phyloP scores from a whole-genome alignment of 768 basidiomycete species.

The Tylopilus plumbeoviolaceoides region DNA sequence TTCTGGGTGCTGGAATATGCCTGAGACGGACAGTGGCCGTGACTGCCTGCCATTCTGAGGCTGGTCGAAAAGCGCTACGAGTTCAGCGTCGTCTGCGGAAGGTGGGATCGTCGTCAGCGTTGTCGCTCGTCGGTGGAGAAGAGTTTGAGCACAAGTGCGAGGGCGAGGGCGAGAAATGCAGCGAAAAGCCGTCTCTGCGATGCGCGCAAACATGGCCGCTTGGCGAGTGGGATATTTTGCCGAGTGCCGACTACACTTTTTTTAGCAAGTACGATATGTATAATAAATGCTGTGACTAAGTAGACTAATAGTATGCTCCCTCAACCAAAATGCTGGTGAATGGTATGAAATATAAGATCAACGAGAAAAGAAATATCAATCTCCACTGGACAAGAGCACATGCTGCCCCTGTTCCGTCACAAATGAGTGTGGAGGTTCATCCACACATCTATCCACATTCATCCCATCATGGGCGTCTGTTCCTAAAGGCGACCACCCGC shows the following conservation, averaged over 20 bases:
- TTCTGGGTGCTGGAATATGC: constrained; percentile 79
- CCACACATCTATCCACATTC: constrained; percentile 11
- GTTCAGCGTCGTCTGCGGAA: constrained; percentile 59
- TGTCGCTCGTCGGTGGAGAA: constrained; percentile 29
- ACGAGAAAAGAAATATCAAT: neutral
- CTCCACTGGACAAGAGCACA: constrained; percentile 4
- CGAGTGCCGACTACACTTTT: neutral
- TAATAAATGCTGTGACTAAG: constrained; percentile 23
- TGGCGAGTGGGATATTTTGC: neutral
- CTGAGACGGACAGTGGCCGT: constrained; percentile 54
- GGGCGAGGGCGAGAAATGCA: constrained; percentile 36
- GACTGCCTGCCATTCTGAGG: constrained; percentile 39
- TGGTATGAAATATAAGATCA: constrained; percentile 23
- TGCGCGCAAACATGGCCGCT: constrained; percentile 33
- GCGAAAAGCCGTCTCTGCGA: constrained; percentile 39
- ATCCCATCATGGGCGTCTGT: constrained; percentile 11
- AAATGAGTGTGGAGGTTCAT: constrained; percentile 16
- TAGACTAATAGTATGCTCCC: constrained; percentile 21
- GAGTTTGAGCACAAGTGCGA: constrained; percentile 31
- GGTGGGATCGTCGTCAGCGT: constrained; percentile 51
- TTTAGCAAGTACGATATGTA: constrained; percentile 21
- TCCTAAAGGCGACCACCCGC: constrained; percentile 7
- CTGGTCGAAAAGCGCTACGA: constrained; percentile 70
- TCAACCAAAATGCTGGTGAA: constrained; percentile 24
- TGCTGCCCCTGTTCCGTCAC: constrained; percentile 10